Percentiles rank a stretch among this genome's conserved stretches.
Evolutionary conservation across 2,329 filamentous ascomycete species (phyloP).

Genomic region (Diaporthe batatas): DNA sequence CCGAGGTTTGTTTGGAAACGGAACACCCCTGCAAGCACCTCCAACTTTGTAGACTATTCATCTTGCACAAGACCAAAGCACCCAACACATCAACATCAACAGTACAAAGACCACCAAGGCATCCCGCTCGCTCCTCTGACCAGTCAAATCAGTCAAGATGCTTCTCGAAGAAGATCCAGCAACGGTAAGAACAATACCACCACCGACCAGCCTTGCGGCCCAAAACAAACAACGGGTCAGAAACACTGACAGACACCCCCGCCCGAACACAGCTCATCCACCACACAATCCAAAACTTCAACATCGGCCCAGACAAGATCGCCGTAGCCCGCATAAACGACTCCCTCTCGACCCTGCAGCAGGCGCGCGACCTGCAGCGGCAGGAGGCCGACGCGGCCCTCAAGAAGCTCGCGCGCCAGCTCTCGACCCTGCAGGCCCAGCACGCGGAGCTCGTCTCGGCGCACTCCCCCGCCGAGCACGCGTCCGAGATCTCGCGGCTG

Average conservation of each 20-base stretch:
- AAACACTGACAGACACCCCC: not conserved
- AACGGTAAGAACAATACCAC: slow-evolving; percentile 69
- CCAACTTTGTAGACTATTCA: too few relatives aligned
- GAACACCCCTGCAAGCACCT: slow-evolving; percentile 37
- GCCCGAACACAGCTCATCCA: slow-evolving; percentile 79
- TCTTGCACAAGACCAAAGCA: not conserved
- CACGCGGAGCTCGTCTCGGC: slow-evolving; percentile 80
- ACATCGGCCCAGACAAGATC: slow-evolving; percentile 88
- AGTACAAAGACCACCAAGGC: not conserved
- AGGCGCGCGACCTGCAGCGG: slow-evolving; percentile 84
- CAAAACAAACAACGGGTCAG: slow-evolving; percentile 42
- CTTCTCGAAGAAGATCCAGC: slow-evolving; percentile 94
- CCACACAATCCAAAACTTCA: slow-evolving; percentile 95
- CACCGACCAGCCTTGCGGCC: not conserved
- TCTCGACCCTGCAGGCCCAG: slow-evolving; percentile 80
- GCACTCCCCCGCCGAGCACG: slow-evolving; percentile 85
- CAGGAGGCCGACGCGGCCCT: slow-evolving; percentile 76
- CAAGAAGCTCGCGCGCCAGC: slow-evolving; percentile 80
- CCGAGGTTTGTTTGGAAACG: slow-evolving; percentile 37
- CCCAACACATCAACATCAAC: not conserved
- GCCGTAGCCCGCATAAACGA: slow-evolving; percentile 87
- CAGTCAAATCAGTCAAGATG: slow-evolving; percentile 69
- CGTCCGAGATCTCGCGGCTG: slow-evolving; percentile 84
- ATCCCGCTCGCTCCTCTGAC: not conserved
- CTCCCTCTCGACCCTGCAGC: slow-evolving; percentile 84